A percentile compares a stretch with the other conserved stretches of the same genome.
phyloP scores from a whole-genome alignment of 345 rosid genomes.

The Linum lewisii region DNA sequence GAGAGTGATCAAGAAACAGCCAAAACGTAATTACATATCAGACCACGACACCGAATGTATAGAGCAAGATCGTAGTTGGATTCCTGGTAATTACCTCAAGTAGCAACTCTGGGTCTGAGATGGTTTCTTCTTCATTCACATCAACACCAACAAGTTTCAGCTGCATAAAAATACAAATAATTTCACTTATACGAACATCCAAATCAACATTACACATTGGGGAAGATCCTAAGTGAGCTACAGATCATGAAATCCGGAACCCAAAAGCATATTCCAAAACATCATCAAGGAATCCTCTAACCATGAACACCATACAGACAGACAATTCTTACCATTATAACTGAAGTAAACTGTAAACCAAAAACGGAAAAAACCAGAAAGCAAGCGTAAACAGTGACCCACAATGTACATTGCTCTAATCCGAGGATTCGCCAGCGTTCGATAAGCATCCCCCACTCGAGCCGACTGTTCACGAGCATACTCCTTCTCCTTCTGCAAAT shows the following conservation, averaged over 20 bases:
- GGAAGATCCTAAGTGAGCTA: not conserved
- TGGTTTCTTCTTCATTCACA: conserved; percentile 82
- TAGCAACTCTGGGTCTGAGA: conserved; percentile 63
- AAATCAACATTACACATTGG: not conserved
- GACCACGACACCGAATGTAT: not conserved
- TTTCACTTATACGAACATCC: conserved; percentile 4
- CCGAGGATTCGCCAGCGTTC: conserved; percentile 47
- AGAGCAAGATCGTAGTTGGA: not conserved
- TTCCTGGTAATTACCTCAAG: conserved; percentile 43
- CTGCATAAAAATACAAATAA: conserved; percentile 22
- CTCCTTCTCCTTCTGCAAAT: conserved; percentile 52
- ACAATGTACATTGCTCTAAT: conserved; percentile 81
- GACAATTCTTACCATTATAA: not conserved
- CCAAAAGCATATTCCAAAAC: conserved; percentile 6
- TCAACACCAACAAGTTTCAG: conserved; percentile 62
- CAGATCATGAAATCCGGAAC: not conserved
- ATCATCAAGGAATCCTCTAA: not conserved
- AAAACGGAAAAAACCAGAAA: not conserved
- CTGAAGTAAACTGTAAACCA: not conserved
- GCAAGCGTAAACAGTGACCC: conserved; percentile 17
- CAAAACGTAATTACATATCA: not conserved
- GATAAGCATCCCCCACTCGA: conserved; percentile 71
- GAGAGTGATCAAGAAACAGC: not conserved
- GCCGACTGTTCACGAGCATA: conserved; percentile 88
- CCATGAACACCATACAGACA: not conserved